Conservation (phyloP, 768 basidiomycete species). For the Asterophora lycoperdoides region DNA sequence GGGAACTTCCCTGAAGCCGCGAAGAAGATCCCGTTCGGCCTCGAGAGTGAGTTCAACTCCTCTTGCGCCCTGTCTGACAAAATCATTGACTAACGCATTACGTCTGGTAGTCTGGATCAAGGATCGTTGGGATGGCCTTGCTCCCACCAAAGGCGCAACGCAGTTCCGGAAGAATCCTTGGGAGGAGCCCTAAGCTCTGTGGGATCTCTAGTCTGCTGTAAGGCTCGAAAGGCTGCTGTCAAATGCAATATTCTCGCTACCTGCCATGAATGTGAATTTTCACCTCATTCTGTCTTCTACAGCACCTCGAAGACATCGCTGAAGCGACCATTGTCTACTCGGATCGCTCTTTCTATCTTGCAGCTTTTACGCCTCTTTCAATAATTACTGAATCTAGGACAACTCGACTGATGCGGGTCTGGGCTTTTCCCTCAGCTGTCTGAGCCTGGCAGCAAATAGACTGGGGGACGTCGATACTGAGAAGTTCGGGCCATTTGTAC, state of each 20-base stretch:
- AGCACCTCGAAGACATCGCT: too few species aligned
- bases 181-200: too few species aligned
- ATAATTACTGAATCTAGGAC: slow-evolving; percentile 35
- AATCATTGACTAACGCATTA: background rate
- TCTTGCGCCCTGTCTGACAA: background rate
- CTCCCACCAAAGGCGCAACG: slow-evolving; percentile 19
- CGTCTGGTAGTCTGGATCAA: slow-evolving; percentile 29
- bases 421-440: slow-evolving; percentile 75
- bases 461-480: slow-evolving; percentile 64
- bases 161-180: slow-evolving; percentile 23
- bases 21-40: slow-evolving; percentile 23
- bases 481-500: slow-evolving; percentile 58
- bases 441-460: too few species aligned
- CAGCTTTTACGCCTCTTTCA: too few species aligned
- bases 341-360: slow-evolving; percentile 33
- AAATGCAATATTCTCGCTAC: too few species aligned
- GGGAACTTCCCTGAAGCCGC: slow-evolving; percentile 32
- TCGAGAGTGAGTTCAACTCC: slow-evolving; percentile 25
- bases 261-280: too few species aligned
- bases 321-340: slow-evolving; percentile 72
- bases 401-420: slow-evolving; percentile 68
- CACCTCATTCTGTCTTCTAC: too few species aligned
- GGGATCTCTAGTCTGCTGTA: too few species aligned
- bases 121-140: slow-evolving; percentile 28
- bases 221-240: too few species aligned